A percentile compares a stretch with the other conserved stretches of the same genome.
Evolutionary conservation across 768 basidiomycete species (phyloP).

Genomic region (Russula abietina): DNA sequence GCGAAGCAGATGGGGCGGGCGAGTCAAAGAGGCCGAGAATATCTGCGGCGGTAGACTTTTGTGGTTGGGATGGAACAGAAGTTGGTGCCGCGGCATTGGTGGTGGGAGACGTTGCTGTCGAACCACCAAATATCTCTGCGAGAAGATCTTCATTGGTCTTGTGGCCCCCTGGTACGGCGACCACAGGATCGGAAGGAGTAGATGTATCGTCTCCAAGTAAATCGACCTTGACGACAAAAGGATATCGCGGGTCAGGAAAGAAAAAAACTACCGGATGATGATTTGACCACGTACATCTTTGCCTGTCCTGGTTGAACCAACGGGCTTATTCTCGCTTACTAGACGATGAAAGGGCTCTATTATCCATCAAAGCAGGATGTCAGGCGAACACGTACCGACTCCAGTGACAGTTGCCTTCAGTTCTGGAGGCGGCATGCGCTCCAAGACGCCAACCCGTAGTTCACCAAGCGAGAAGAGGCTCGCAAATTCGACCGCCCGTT

Average conservation of each 20-base stretch:
- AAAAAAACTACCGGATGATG: not conserved
- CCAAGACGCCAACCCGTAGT: constrained; percentile 78
- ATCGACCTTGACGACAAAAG: constrained; percentile 43
- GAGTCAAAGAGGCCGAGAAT: constrained; percentile 85
- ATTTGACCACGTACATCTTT: constrained; percentile 49
- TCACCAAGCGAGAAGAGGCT: constrained; percentile 74
- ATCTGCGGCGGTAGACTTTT: constrained; percentile 68
- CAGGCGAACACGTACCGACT: constrained; percentile 49
- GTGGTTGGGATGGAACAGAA: constrained; percentile 32
- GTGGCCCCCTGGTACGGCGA: constrained; percentile 38
- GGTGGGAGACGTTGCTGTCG: constrained; percentile 33
- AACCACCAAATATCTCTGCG: constrained; percentile 83
- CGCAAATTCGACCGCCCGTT: constrained; percentile 92
- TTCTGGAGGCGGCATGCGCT: constrained; percentile 99
- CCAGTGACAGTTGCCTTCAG: constrained; percentile 96
- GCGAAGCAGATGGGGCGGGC: constrained; percentile 32
- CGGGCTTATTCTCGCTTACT: constrained; percentile 96
- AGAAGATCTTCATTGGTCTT: constrained; percentile 81
- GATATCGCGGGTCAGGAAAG: constrained; percentile 2
- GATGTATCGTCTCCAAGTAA: constrained; percentile 74
- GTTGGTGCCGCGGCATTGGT: constrained; percentile 30
- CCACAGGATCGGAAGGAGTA: constrained; percentile 34
- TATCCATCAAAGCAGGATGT: not conserved
- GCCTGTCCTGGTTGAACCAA: constrained; percentile 77
- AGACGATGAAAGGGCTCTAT: not conserved